Base-by-base conservation (phyloP, 306 rosid species). In the Biancaea sappan region DNA sequence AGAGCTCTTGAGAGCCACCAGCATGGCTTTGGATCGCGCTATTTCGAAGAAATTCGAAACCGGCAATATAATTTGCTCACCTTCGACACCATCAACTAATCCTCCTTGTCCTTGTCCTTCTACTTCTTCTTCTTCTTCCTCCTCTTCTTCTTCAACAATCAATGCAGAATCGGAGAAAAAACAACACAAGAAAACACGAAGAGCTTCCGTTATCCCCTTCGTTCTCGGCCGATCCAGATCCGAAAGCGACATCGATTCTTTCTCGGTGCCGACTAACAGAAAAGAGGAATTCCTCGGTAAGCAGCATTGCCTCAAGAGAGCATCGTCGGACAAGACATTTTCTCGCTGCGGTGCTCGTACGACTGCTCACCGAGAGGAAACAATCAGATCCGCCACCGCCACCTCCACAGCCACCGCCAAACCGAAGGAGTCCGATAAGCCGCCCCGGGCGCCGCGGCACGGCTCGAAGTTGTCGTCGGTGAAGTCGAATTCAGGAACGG, bases 171-270 rank as follows among this genome's bases (percentile, higher is more conserved):
- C 60, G 0, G 18, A 12, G 8, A 26, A 40, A n/a, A 14, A 6
- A 40, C 53, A 32, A 34, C 54, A 26, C 51, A 77, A 21, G 13
- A 60, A 10, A 34, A 16, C 46, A 10, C 32, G 41, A 16, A 60
- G 10, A 26, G 47, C 15, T 3, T 38, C 84, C 52, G 47, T 83
- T 24, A 50, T 81, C 41, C 81, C 83, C 2, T 11, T 76, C 2
- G 47, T 81, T 71, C 74, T 89, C 1, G 83, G 84, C 5, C 86
- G 96, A 12, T 92, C 96, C 0, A 82, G 89, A 6, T 89, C 97
- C 0, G 90, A 89, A 0, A 86, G 96, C 3, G 96, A 89, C 41
- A 88, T 86, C 1, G 90, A 76, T 13, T 46, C 70, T 0, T 81
- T 84, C 25, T 81, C 85, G 1, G 12, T 77, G 8, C 76, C 81